phyloP scores from a whole-genome alignment of 306 rosid species.

The Corylus heterophylla region DNA sequence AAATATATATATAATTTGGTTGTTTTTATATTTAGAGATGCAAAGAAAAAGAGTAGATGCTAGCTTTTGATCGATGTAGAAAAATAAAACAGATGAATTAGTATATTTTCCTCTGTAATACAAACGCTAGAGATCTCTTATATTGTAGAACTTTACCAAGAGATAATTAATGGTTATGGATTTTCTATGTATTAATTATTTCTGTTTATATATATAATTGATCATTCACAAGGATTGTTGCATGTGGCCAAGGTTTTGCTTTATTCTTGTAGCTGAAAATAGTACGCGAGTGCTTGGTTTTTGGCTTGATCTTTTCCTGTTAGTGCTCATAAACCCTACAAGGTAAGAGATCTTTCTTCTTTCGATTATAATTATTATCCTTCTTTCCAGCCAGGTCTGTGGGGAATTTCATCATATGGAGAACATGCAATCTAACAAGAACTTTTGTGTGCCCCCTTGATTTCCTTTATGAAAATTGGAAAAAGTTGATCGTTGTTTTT shows the following conservation, averaged over 20 bases:
- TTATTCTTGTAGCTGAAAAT: neutral
- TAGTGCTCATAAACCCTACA: slow-evolving; percentile 39
- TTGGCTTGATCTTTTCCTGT: slow-evolving; percentile 23
- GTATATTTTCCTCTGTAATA: slow-evolving; percentile 1
- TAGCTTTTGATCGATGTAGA: slow-evolving; percentile 47
- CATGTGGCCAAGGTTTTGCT: neutral
- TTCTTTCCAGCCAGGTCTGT: slow-evolving; percentile 24
- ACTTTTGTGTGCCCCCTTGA: neutral
- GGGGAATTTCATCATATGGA: slow-evolving; percentile 28
- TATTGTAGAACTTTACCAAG: slow-evolving; percentile 23
- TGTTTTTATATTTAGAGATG: slow-evolving; percentile 34
- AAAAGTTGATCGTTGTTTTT: too few relatives aligned
- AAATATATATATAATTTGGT: slow-evolving; percentile 29
- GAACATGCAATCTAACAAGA: slow-evolving; percentile 20
- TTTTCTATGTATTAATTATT: slow-evolving; percentile 1
- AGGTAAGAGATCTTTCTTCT: slow-evolving; percentile 44
- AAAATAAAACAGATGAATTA: slow-evolving; percentile 22
- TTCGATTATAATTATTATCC: slow-evolving; percentile 32
- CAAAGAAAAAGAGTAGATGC: slow-evolving; percentile 29
- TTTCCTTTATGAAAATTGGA: neutral
- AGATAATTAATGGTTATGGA: slow-evolving; percentile 14
- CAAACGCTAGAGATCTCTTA: slow-evolving; percentile 30
- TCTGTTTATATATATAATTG: neutral
- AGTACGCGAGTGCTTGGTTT: slow-evolving; percentile 19
- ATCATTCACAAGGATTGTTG: neutral